Conservation (phyloP, 2,329 filamentous ascomycete genomes). For the Stachybotrys chlorohalonatus region DNA sequence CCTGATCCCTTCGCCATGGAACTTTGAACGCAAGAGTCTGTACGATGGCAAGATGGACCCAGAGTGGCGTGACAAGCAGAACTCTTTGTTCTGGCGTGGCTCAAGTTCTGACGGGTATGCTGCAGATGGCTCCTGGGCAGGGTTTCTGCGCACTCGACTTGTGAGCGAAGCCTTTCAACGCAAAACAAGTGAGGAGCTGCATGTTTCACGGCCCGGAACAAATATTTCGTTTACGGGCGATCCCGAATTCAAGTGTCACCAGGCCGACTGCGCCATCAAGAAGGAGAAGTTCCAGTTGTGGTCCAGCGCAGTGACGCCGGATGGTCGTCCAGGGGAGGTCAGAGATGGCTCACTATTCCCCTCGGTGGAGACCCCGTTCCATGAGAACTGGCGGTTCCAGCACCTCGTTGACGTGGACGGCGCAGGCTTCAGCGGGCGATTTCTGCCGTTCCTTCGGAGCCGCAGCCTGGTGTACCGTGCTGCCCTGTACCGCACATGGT, state of each 20-base stretch:
- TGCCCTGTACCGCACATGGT: conserved; percentile 71
- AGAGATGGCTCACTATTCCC: conserved; percentile 28
- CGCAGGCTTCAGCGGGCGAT: conserved; percentile 49
- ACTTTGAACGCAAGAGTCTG: conserved; percentile 33
- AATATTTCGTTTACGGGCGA: not conserved
- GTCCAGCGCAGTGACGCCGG: conserved; percentile 47
- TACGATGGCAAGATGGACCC: conserved; percentile 18
- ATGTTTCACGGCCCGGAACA: not conserved
- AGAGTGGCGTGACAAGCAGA: conserved; percentile 52
- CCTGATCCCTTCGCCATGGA: conserved; percentile 51
- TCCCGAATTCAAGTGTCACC: not conserved
- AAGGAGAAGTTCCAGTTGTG: conserved; percentile 22
- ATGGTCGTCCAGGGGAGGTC: conserved; percentile 38
- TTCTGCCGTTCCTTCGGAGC: conserved; percentile 59
- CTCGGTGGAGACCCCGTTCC: not conserved
- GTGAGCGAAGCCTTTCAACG: not conserved
- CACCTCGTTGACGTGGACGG: conserved; percentile 61
- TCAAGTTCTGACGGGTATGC: conserved; percentile 17
- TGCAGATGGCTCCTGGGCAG: not conserved
- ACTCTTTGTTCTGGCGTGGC: conserved; percentile 68
- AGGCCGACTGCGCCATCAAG: not conserved
- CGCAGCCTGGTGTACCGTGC: conserved; percentile 60
- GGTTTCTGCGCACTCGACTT: not conserved
- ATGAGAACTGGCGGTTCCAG: conserved; percentile 58
- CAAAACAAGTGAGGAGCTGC: not conserved